phyloP scores from a whole-genome alignment of 169 alveolate species.

The Plasmodium berghei region DNA sequence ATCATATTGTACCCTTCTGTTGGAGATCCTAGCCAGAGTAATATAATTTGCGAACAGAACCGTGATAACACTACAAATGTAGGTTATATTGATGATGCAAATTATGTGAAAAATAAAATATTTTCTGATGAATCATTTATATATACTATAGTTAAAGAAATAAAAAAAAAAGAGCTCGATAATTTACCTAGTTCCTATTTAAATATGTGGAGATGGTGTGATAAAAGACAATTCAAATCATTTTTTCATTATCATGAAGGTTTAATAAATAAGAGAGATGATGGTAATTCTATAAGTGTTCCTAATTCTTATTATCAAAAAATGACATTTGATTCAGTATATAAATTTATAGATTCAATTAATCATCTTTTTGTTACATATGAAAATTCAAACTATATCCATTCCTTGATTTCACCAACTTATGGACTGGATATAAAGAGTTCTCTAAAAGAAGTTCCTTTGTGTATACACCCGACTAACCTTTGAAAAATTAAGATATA shows the following conservation, averaged over 20 bases:
- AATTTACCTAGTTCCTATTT: slow-evolving; percentile 49
- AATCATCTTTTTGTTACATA: slow-evolving; percentile 62
- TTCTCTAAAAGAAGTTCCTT: slow-evolving; percentile 50
- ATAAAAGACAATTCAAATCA: slow-evolving; percentile 68
- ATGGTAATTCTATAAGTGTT: neutral
- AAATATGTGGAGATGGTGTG: slow-evolving; percentile 76
- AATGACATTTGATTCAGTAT: slow-evolving; percentile 31
- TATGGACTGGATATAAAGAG: slow-evolving; percentile 40
- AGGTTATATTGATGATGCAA: neutral
- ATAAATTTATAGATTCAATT: slow-evolving; percentile 48
- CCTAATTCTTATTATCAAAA: slow-evolving; percentile 15
- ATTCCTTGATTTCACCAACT: slow-evolving; percentile 34
- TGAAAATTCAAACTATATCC: slow-evolving; percentile 47
- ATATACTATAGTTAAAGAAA: slow-evolving; percentile 41
- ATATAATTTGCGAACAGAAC: neutral
- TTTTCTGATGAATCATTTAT: slow-evolving; percentile 68
- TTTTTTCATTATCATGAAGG: slow-evolving; percentile 61
- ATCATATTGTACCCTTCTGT: slow-evolving; percentile 35
- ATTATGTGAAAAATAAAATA: slow-evolving; percentile 44
- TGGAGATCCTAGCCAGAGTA: neutral
- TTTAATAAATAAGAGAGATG: neutral
- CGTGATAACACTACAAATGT: neutral
- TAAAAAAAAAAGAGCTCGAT: slow-evolving; percentile 8
- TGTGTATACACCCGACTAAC: slow-evolving; percentile 63
- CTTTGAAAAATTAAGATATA: slow-evolving; percentile 6